phyloP scores from a whole-genome alignment of 192 early-diverging fungal species.

The Kickxella alabastrina region DNA sequence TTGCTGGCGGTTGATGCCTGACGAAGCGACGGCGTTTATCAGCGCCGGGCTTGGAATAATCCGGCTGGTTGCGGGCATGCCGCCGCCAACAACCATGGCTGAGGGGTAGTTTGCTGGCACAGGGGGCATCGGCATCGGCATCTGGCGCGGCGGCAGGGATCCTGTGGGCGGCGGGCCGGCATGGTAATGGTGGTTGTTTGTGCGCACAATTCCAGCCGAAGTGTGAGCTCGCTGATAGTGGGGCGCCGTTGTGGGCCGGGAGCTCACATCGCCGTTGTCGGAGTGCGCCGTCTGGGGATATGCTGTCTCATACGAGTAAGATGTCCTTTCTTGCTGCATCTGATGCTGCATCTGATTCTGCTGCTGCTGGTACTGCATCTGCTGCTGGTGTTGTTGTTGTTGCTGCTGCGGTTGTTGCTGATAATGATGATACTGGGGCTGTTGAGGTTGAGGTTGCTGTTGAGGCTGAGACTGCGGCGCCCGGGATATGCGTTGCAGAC shows the following conservation, averaged over 20 bases:
- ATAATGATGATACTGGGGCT: constrained; percentile 7
- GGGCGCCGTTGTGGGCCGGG: constrained; percentile 4
- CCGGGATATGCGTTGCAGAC: constrained; percentile 38
- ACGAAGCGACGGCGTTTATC: constrained; percentile 31
- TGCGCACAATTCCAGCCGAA: background rate
- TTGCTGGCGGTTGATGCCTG: constrained; percentile 32
- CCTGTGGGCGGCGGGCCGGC: background rate
- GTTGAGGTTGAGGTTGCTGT: constrained; percentile 3
- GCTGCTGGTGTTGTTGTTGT: constrained; percentile 11
- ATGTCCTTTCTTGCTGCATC: constrained; percentile 6
- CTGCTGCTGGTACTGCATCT: background rate
- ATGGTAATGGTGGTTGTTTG: constrained; percentile 7
- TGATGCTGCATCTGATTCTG: background rate
- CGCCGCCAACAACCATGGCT: constrained; percentile 48
- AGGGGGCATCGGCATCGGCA: constrained; percentile 4
- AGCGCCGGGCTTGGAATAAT: constrained; percentile 33
- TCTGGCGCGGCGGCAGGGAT: constrained; percentile 4
- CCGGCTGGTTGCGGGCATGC: constrained; percentile 33
- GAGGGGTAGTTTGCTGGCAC: constrained; percentile 36
- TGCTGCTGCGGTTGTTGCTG: constrained; percentile 10
- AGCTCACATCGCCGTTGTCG: constrained; percentile 10
- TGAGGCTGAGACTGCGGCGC: constrained; percentile 15
- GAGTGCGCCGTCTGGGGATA: constrained; percentile 26
- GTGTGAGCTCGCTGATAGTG: constrained; percentile 26
- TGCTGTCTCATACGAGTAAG: constrained; percentile 9